These are phyloP conservation scores for Apiotrichum siamense DNA, from an alignment of 1,284 basidiomycete genomes.

Conservation along the genomic window DNA sequence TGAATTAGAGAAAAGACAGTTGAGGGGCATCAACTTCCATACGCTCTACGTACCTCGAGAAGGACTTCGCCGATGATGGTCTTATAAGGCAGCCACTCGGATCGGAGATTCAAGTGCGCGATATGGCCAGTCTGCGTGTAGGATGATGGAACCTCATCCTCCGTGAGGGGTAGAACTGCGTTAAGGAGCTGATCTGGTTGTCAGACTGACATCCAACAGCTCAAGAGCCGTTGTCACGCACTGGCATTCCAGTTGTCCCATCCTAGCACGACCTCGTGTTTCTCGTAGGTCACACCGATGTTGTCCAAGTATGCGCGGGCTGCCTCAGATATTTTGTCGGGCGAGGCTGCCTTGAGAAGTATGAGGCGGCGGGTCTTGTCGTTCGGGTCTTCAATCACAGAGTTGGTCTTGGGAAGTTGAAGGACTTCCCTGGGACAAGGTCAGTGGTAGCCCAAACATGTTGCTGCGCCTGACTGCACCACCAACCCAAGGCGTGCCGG, in stretches of 20 bases:
- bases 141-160: slow-evolving; percentile 73
- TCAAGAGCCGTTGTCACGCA: slow-evolving; percentile 48
- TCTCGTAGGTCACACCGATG: slow-evolving; percentile 55
- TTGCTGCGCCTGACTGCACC: too few relatives aligned
- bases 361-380: slow-evolving; percentile 55
- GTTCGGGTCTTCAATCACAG: slow-evolving; percentile 55
- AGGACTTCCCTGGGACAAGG: slow-evolving; percentile 52
- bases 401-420: slow-evolving; percentile 61
- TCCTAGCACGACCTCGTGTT: slow-evolving; percentile 59
- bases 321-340: slow-evolving; percentile 60
- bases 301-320: slow-evolving; percentile 55
- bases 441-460: too few relatives aligned
- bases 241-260: slow-evolving; percentile 83
- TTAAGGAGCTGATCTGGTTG: slow-evolving; percentile 84
- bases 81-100: slow-evolving; percentile 87
- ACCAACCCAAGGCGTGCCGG: too few relatives aligned
- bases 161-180: slow-evolving; percentile 66
- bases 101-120: slow-evolving; percentile 82
- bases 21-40: neutral
- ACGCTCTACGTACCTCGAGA: slow-evolving; percentile 62
- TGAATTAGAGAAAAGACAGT: neutral
- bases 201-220: too few relatives aligned
- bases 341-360: slow-evolving; percentile 55
- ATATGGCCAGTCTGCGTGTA: slow-evolving; percentile 90
- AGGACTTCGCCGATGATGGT: slow-evolving; percentile 85